A percentile compares a stretch with the other conserved stretches of the same genome.
phyloP scores from a whole-genome alignment of 148 eudicot genomes.

The Hydrangea macrophylla region DNA sequence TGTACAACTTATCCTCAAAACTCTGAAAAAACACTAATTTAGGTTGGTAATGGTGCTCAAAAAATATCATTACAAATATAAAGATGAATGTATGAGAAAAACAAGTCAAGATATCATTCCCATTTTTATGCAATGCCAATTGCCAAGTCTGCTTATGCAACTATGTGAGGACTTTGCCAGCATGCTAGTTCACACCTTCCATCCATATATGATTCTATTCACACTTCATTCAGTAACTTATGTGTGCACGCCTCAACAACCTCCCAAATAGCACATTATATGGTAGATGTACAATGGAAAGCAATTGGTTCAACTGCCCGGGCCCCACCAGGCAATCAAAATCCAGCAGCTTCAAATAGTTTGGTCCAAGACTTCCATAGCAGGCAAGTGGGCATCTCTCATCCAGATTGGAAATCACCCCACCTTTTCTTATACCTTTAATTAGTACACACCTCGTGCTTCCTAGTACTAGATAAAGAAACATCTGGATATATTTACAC shows the following conservation, averaged over 20 bases:
- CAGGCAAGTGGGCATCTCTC: not conserved
- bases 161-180: not conserved
- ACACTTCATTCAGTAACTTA: not conserved
- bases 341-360: not conserved
- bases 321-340: not conserved
- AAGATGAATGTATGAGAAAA: too few relatives aligned
- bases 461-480: too few relatives aligned
- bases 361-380: not conserved
- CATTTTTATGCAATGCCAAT: too few relatives aligned
- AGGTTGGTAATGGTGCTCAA: too few relatives aligned
- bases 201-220: not conserved
- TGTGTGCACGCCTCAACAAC: not conserved
- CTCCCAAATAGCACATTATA: not conserved
- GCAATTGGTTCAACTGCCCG: not conserved
- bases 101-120: not conserved
- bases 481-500: too few relatives aligned
- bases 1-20: too few relatives aligned
- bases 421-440: not conserved
- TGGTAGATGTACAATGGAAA: not conserved
- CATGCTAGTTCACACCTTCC: not conserved
- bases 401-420: not conserved
- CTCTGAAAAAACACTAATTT: not conserved
- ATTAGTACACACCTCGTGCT: too few relatives aligned
- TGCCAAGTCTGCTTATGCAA: too few relatives aligned
- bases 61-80: too few relatives aligned